Conservation (phyloP, 1,284 basidiomycete species). For the Hymenochaete sp. region DNA sequence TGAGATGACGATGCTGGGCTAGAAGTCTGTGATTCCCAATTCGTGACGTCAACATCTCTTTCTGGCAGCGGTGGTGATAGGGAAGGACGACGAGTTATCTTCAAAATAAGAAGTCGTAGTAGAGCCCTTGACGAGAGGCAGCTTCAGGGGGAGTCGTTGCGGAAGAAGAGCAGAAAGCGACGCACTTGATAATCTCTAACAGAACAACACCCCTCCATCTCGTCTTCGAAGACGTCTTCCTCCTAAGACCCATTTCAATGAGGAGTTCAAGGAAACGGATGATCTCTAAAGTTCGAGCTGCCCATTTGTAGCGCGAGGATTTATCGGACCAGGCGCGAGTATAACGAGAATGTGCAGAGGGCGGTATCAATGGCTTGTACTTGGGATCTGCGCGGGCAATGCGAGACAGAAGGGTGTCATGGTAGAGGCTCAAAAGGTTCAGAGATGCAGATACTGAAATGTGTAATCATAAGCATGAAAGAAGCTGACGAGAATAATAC, state of each 20-base stretch:
- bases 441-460: constrained; percentile 58
- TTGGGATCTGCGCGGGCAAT: constrained; percentile 55
- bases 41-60: constrained; percentile 73
- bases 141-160: not conserved
- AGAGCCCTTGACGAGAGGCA: constrained; percentile 42
- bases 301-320: constrained; percentile 63
- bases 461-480: constrained; percentile 14
- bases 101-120: constrained; percentile 62
- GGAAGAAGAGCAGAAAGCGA: not conserved
- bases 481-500: constrained; percentile 12
- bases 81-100: constrained; percentile 66
- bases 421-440: constrained; percentile 77
- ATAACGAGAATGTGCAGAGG: constrained; percentile 66
- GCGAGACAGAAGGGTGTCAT: constrained; percentile 72
- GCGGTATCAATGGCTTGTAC: constrained; percentile 61
- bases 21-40: constrained; percentile 46
- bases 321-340: constrained; percentile 76
- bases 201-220: constrained; percentile 67
- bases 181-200: constrained; percentile 73
- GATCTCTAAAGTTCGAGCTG: constrained; percentile 62
- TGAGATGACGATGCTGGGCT: constrained; percentile 51
- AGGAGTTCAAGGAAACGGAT: constrained; percentile 74
- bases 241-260: constrained; percentile 76
- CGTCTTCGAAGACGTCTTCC: constrained; percentile 52
- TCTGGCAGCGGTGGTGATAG: constrained; percentile 73